Conservation (phyloP, 257 asterid species). For the Solanum ossicruentum region DNA sequence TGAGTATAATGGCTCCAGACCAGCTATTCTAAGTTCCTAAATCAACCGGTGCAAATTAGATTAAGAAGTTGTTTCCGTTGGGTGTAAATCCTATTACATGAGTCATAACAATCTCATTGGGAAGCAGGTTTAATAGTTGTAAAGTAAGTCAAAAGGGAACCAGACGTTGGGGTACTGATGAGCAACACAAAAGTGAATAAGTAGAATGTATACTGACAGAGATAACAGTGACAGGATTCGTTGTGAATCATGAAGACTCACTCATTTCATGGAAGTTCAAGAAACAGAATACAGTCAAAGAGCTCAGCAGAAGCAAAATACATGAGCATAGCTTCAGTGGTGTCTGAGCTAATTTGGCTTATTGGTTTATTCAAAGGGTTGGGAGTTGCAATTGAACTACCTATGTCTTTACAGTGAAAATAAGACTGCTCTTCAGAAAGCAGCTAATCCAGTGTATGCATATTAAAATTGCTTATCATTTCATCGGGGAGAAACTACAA, state of each 20-base stretch:
- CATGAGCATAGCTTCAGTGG: neutral
- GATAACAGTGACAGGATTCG: neutral
- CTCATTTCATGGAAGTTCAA: neutral
- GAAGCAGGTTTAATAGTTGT: neutral
- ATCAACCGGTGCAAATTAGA: neutral
- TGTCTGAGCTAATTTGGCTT: neutral
- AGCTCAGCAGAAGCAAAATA: neutral
- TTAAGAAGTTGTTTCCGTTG: neutral
- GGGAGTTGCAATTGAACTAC: neutral
- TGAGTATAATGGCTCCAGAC: neutral
- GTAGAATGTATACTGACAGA: neutral
- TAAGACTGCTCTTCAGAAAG: neutral
- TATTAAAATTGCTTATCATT: neutral
- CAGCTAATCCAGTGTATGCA: neutral
- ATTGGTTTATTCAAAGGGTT: neutral
- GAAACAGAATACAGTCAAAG: neutral
- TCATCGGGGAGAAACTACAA: neutral
- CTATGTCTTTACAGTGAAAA: neutral
- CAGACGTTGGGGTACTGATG: too few species aligned
- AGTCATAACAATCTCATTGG: neutral
- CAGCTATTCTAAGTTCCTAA: neutral
- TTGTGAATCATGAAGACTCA: neutral
- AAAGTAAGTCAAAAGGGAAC: too few species aligned
- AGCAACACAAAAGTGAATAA: neutral
- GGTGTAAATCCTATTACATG: neutral